Conservation (phyloP, 2,329 filamentous ascomycete genomes). For the Colletotrichum sp. region DNA sequence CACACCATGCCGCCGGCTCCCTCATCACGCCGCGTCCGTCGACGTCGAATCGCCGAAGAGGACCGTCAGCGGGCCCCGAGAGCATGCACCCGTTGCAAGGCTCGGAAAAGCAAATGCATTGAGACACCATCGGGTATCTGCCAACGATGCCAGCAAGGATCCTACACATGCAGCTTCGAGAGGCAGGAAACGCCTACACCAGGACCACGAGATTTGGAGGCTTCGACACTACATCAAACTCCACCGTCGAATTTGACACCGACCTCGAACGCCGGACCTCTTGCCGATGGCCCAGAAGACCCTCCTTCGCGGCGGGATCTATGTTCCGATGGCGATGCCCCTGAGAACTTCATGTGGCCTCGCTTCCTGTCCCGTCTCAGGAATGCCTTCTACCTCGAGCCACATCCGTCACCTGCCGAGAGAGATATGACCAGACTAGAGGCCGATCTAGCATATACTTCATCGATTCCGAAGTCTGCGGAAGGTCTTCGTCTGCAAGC, state of each 20-base stretch:
- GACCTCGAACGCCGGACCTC: background rate
- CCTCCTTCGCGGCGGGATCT: background rate
- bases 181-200: background rate
- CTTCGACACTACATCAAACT: background rate
- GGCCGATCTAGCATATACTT: conserved; percentile 20
- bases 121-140: conserved; percentile 30
- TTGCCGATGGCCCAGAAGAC: background rate
- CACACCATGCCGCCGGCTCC: background rate
- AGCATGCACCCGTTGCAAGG: conserved; percentile 39
- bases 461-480: conserved; percentile 6
- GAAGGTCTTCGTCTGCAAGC: conserved; percentile 25
- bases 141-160: conserved; percentile 30
- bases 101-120: conserved; percentile 38
- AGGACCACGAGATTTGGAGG: background rate
- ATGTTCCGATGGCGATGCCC: conserved; percentile 14
- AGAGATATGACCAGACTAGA: conserved; percentile 26
- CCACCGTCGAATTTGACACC: conserved; percentile 11
- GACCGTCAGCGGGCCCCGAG: conserved; percentile 35
- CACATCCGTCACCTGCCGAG: conserved; percentile 21
- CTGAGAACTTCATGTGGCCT: conserved; percentile 30
- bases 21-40: background rate
- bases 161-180: conserved; percentile 24
- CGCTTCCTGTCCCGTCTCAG: conserved; percentile 28
- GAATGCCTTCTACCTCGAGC: conserved; percentile 32
- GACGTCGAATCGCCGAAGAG: conserved; percentile 33